Conservation (phyloP, 106 monocot species). For the Agapanthus africanus region DNA sequence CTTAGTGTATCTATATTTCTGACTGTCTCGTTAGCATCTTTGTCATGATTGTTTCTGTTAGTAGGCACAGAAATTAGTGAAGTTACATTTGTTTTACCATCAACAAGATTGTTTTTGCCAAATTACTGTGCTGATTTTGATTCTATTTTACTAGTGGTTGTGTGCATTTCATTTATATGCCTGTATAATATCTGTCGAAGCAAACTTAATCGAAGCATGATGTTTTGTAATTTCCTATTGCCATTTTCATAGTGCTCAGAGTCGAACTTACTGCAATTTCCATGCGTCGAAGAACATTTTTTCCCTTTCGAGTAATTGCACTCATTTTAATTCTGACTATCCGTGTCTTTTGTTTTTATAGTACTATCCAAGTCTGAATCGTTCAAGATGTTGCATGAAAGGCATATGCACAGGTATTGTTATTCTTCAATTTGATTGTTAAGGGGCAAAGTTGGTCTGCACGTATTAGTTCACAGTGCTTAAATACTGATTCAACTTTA, state of each 20-base stretch:
- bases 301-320: not conserved
- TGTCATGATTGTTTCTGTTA: no score
- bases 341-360: conserved; percentile 13
- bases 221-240: not conserved
- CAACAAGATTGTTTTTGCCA: not conserved
- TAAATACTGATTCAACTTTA: conserved; percentile 5
- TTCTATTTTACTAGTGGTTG: not conserved
- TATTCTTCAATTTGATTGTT: not conserved
- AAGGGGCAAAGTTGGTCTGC: not conserved
- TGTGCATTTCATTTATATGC: not conserved
- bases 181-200: not conserved
- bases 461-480: not conserved
- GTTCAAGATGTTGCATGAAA: conserved; percentile 92
- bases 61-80: not conserved
- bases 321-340: not conserved
- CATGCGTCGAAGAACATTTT: not conserved
- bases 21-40: no score
- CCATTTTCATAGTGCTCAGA: not conserved
- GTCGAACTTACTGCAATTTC: not conserved
- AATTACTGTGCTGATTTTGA: not conserved
- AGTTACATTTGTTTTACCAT: not conserved
- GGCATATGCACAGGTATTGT: conserved; percentile 86
- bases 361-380: conserved; percentile 94
- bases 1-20: no score
- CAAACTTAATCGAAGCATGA: not conserved